Base-by-base conservation (phyloP, 73 alveolate genomes). In the Blepharisma japonicum region DNA sequence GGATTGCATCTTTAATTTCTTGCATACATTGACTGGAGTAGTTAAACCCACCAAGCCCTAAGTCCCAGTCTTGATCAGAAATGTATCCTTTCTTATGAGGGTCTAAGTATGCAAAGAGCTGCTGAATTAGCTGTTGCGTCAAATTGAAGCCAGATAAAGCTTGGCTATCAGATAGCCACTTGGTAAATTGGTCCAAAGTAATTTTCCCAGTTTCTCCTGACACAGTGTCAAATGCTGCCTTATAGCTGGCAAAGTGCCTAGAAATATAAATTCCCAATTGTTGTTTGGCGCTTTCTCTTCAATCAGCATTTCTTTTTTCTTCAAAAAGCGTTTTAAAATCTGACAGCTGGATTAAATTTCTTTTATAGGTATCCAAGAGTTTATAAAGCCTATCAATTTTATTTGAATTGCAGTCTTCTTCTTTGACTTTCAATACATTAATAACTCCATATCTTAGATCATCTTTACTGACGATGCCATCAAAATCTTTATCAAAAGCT, bases 41-140 rank as follows among this genome's bases (percentile, higher is more conserved):
- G 68, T 87, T 78, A 81, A 71, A 92, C 27, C 83, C 71, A 21
- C 89, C 82, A 72, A 92, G 89, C 2, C 91, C 90, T 50, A 81
- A 77, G 27, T 55, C 53, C 96, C 96, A 92, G 87, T 92, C 98
- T 25, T 81, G 55, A 47, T 84, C 85, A 0, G 96, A 71, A n/a
- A 92, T 61, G 54, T 87, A 92, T 6, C 98, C 98, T 74, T 92
- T 92, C 80, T 85, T 92, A 78, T 92, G 96, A 7, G 98, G 85
- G 71, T 92, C 98, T 66, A 92, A 54, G 50, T 82, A 88, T 39
- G 95, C 86, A 81, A 92, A 92, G 48, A 92, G 88, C 56, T 83
- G 79, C 56, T 90, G 81, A 45, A 82, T 55, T n/a, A 92, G 83
- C 32, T 86, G 81, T 14, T 87, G 79, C 6, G 98, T 92, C 71